These are phyloP conservation scores for Pichia nakasei DNA, from an alignment of 805 yeast genomes.

Conservation along the genomic window DNA sequence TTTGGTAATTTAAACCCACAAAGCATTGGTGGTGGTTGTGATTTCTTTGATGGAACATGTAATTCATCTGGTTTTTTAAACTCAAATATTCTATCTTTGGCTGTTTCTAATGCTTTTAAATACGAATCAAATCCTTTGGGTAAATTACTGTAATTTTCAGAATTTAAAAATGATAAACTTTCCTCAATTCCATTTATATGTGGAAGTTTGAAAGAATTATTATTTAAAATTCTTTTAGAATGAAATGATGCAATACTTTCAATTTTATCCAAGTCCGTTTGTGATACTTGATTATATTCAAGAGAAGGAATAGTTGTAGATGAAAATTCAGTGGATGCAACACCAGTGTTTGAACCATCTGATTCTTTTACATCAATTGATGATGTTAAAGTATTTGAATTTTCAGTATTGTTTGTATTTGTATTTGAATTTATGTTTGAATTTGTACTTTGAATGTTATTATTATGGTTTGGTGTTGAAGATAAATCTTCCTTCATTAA, in stretches of 20 bases:
- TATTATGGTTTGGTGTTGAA: not conserved
- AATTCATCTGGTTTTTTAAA: slow-evolving; percentile 8
- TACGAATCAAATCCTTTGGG: slow-evolving; percentile 21
- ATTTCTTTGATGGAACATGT: slow-evolving; percentile 9
- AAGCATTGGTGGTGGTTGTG: slow-evolving; percentile 8
- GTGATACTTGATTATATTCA: not conserved
- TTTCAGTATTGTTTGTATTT: not conserved
- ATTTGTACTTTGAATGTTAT: too few relatives aligned
- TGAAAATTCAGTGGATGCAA: slow-evolving; percentile 2
- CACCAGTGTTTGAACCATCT: not conserved
- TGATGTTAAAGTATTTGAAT: too few relatives aligned
- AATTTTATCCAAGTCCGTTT: not conserved
- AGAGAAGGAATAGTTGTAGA: not conserved
- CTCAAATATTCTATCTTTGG: slow-evolving; percentile 23
- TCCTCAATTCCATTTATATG: slow-evolving; percentile 4
- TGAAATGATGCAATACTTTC: slow-evolving; percentile 2
- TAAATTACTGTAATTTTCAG: slow-evolving; percentile 17
- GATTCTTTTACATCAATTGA: not conserved
- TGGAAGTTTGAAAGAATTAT: not conserved
- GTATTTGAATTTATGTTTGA: not conserved
- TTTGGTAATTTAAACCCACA: slow-evolving; percentile 45
- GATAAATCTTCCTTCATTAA: not conserved
- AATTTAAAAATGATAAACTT: slow-evolving; percentile 17
- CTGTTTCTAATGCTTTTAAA: slow-evolving; percentile 21
- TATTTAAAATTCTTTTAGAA: slow-evolving; percentile 4